Percentiles rank a stretch among this genome's conserved stretches.
These are phyloP conservation scores for Coleophoma crateriformis DNA, from an alignment of 2,329 filamentous ascomycete species.

Conservation along the genomic window DNA sequence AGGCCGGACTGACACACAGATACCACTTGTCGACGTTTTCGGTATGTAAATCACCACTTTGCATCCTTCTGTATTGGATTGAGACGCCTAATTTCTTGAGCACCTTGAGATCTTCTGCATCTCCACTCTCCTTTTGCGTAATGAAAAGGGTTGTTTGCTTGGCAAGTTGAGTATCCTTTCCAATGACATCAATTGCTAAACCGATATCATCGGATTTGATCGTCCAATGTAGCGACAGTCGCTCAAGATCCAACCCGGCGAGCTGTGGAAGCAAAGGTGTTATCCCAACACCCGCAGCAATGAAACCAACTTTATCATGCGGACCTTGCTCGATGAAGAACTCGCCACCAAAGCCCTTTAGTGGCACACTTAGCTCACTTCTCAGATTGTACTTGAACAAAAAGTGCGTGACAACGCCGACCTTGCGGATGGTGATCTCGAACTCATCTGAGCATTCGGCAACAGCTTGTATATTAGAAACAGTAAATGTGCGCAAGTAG, in stretches of 20 bases:
- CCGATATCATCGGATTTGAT: constrained; percentile 54
- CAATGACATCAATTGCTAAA: constrained; percentile 55
- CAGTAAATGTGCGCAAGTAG: constrained; percentile 76
- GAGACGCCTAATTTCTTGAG: constrained; percentile 22
- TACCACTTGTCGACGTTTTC: constrained; percentile 43
- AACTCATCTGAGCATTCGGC: constrained; percentile 32
- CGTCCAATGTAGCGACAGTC: constrained; percentile 63
- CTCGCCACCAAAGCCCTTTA: constrained; percentile 69
- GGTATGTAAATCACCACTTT: constrained; percentile 36
- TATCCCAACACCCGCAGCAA: constrained; percentile 78
- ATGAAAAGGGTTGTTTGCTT: constrained; percentile 55
- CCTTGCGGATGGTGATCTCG: constrained; percentile 66
- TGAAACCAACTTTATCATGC: constrained; percentile 43
- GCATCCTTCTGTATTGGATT: constrained; percentile 39
- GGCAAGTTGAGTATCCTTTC: constrained; percentile 44
- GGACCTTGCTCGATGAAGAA: constrained; percentile 37
- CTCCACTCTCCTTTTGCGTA: constrained; percentile 39
- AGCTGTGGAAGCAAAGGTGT: constrained; percentile 73
- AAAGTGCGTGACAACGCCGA: constrained; percentile 63
- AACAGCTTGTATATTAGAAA: constrained; percentile 47
- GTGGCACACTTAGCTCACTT: constrained; percentile 53
- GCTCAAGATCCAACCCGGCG: constrained; percentile 38
- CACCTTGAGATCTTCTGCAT: constrained; percentile 21
- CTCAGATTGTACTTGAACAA: constrained; percentile 53
- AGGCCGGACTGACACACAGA: constrained; percentile 46